Base-by-base conservation (phyloP, 345 rosid species). In the Rubroshorea leprosula region DNA sequence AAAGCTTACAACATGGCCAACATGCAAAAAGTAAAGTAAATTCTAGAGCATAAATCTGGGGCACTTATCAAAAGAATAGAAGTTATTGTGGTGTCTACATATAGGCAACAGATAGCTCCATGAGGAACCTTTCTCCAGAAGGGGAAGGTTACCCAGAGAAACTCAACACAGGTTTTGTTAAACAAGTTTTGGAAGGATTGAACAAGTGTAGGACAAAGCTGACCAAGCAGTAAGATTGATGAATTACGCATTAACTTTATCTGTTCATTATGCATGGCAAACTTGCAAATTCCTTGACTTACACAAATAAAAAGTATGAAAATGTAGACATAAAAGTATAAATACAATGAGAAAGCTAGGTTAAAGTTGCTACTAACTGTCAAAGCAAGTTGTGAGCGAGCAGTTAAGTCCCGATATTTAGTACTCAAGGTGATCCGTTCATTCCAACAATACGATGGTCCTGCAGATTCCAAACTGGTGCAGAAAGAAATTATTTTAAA, bases 321-420 rank as follows among this genome's bases (percentile, higher is more conserved):
- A 5, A 41, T 44, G 18, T 14, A 23, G 50, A 51, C 44, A 26
- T 16, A 51, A 38, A 60, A 18, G 8, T 17, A 54, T 46, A 29
- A 15, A 58, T 16, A 71, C 41, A 77, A 64, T 11, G 35, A 54
- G 65, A 44, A 63, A 60, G 11, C 14, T 2, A 43, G 39, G 1
- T 15, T 51, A 49, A 65, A 46, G 4, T 17, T 29, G 48, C 18
- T 13, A 50, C 78, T 74, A 72, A 93, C 96, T 4, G 99, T 93
- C 50, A 93, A 73, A 23, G 91, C 91, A 73, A 89, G 87, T 72
- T 93, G 99, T 0, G 99, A 89, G 60, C 80, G 87, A 1, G 81
- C 76, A 54, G 97, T 89, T 60, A 89, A 79, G 74, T 89, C 99
- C n/a, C 94, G 80, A 64, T 89, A 93, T 67, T 89, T 93, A 7